Conservation (phyloP, 345 rosid genomes). For the Eucalyptus grandis region DNA sequence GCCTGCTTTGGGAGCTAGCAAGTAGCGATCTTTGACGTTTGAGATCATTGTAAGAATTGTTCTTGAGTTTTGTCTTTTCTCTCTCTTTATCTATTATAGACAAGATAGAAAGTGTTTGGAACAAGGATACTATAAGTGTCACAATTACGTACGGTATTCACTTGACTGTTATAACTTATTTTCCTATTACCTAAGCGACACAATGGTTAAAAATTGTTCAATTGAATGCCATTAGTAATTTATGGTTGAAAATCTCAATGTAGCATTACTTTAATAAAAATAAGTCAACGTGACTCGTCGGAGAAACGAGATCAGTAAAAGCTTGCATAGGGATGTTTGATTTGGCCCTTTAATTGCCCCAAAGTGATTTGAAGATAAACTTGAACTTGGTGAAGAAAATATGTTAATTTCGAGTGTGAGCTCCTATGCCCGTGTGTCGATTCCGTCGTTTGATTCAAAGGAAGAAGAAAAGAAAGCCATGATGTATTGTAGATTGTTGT, state of each 20-base stretch:
- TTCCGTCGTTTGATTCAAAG: not conserved
- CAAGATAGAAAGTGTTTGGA: not conserved
- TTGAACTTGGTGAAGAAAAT: not conserved
- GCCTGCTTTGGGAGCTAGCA: not conserved
- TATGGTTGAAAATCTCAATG: not conserved
- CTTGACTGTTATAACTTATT: not conserved
- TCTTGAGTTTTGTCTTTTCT: not conserved
- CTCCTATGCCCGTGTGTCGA: not conserved
- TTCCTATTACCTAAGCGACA: not conserved
- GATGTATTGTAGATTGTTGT: not conserved
- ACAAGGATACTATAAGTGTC: not conserved
- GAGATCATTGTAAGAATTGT: not conserved
- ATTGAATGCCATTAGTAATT: not conserved
- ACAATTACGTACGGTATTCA: accelerated
- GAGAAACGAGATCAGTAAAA: not conserved
- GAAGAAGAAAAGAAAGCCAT: not conserved
- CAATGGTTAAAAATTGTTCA: not conserved
- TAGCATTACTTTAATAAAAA: not conserved
- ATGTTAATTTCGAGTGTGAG: not conserved
- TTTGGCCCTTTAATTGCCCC: not conserved
- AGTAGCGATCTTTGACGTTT: not conserved
- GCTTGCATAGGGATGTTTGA: not conserved
- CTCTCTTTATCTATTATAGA: not conserved
- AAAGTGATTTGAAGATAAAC: not conserved
- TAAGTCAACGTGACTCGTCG: not conserved